Conservation (phyloP, 805 yeast species). For the Candida anglica region DNA sequence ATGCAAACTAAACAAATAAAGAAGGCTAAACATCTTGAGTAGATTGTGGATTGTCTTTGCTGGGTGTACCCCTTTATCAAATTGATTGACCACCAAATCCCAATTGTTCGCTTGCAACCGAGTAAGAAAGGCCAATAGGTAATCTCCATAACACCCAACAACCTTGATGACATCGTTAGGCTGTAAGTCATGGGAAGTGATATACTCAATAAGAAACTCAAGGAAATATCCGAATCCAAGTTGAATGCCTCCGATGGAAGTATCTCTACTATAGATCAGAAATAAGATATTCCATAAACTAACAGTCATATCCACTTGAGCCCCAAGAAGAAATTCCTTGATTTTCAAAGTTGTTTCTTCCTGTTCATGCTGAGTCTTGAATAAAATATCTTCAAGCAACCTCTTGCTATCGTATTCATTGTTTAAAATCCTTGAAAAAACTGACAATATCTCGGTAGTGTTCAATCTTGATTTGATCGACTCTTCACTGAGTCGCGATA, state of each 20-base stretch:
- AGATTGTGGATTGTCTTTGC: slow-evolving; percentile 15
- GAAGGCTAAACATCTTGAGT: slow-evolving; percentile 32
- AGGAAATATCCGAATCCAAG: slow-evolving; percentile 52
- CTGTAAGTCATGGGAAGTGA: slow-evolving; percentile 5
- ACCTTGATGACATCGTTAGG: slow-evolving; percentile 40
- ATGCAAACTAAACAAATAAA: slow-evolving; percentile 47
- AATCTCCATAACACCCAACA: slow-evolving; percentile 52
- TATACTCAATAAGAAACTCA: slow-evolving; percentile 36
- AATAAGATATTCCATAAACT: slow-evolving; percentile 75
- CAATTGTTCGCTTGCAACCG: slow-evolving; percentile 28
- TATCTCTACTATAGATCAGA: slow-evolving; percentile 42
- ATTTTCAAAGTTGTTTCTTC: no score
- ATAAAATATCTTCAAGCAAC: slow-evolving; percentile 45
- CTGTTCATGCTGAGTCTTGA: no score
- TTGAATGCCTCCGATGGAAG: slow-evolving; percentile 30
- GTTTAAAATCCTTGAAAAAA: slow-evolving; percentile 52
- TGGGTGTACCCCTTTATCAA: slow-evolving; percentile 7
- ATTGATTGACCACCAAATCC: no score
- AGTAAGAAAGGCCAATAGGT: slow-evolving; percentile 34
- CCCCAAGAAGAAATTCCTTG: slow-evolving; percentile 52
- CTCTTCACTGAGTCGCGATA: slow-evolving; percentile 51
- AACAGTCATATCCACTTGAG: slow-evolving; percentile 64
- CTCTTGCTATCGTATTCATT: slow-evolving; percentile 27
- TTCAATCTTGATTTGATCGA: slow-evolving; percentile 61
- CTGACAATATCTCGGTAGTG: slow-evolving; percentile 64